phyloP scores from a whole-genome alignment of 306 rosid genomes.

The Carpinus fangiana region DNA sequence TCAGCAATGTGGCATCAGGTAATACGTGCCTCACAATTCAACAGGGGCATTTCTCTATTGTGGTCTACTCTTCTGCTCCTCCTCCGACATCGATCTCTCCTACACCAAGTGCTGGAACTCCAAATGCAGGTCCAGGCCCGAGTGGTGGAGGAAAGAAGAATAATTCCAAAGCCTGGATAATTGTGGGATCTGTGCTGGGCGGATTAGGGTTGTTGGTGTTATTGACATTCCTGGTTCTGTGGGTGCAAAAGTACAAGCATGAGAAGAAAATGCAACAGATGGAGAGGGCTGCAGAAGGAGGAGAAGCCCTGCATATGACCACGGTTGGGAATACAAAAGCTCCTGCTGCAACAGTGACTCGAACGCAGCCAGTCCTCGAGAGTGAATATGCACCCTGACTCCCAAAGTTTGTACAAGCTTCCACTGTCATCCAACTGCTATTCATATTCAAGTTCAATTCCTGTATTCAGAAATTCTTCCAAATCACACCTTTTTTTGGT shows the following conservation, averaged over 20 bases:
- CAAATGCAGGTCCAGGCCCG: conserved; percentile 28
- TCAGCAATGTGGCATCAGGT: conserved; percentile 53
- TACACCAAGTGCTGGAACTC: conserved; percentile 29
- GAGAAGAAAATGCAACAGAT: conserved; percentile 71
- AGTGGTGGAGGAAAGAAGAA: conserved; percentile 33
- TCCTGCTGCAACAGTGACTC: conserved; percentile 79
- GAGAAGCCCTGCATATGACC: conserved; percentile 90
- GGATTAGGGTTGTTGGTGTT: conserved; percentile 60
- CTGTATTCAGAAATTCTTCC: conserved; percentile 51
- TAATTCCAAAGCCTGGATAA: conserved; percentile 54
- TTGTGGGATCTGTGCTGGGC: conserved; percentile 81
- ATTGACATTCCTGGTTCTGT: conserved; percentile 49
- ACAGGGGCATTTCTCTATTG: conserved; percentile 93
- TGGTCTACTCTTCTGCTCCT: conserved; percentile 47
- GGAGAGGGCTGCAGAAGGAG: conserved; percentile 88
- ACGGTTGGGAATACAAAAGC: conserved; percentile 77
- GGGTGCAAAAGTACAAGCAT: conserved; percentile 52
- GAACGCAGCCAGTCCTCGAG: conserved; percentile 92
- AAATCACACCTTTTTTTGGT: conserved; percentile 44
- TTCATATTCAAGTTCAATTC: conserved; percentile 50
- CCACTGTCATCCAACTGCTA: conserved; percentile 22
- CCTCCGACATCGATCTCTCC: conserved; percentile 44
- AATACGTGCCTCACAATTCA: conserved; percentile 52
- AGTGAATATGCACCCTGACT: conserved; percentile 81
- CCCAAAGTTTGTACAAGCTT: conserved; percentile 47